Evolutionary conservation across 352 stramenopile species (phyloP), one percentile per base, ranked within the genome.

Genomic region (Halophytophthora polymorphica): DNA sequence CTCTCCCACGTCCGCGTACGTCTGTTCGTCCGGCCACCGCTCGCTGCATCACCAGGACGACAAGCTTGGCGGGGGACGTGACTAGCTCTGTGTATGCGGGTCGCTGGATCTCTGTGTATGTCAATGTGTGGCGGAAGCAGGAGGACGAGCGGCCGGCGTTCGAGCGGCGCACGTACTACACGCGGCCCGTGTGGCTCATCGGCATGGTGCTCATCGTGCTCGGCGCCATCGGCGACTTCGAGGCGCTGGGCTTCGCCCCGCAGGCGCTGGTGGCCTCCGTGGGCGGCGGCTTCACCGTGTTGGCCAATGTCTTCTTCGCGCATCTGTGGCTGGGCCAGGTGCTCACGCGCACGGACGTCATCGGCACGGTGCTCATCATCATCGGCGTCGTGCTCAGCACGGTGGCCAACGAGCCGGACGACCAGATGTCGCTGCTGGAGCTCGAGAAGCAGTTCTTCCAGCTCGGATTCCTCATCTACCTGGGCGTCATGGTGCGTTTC

Each of bases 271-370:
- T 95, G 18, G 86, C 87, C 31, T 83, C 87, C 0, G 85, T 95
- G 7, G 87, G 87, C 4, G 83, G 83, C 13, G 83, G 85, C 36
- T 93, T 85, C 53, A 96, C 87, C 0, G 81, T 96, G 35, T 67
- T 96, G 8, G 83, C 83, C 33, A 96, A 96, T 47, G 83, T 95
- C 3, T 91, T 95, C 50, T 96, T 96, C 48, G 85, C 83, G 10
- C 80, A 93, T 43, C 46, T 90, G 50, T 91, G 83, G 83, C 73
- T 96, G 46, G 80, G 83, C 8, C 81, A 93, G 69, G 76, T 77
- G 36, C 39, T 93, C 47, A 88, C 73, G 34, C 53, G 66, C 40
- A 83, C 73, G 17, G 83, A 93, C 62, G 55, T 88, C 25, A 34
- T 81, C 6, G 83, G 83, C 18, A 93, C 83, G 23, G 28, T 89